Conservation (phyloP, 2,329 filamentous ascomycete genomes). For the Venturia pyrina region DNA sequence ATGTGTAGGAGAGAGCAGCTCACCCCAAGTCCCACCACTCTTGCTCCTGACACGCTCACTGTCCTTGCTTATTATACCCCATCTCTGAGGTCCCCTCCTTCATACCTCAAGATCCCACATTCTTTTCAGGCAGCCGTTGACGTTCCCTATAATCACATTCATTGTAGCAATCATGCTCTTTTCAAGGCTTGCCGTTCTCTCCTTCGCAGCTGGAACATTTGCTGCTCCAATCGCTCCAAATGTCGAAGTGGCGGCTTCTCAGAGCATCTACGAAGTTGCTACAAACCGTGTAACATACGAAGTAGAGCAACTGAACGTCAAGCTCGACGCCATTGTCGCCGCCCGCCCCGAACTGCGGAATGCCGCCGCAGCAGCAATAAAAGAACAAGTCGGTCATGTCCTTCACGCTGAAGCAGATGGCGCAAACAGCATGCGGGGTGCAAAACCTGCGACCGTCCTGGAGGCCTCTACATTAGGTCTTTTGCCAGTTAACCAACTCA, state of each 20-base stretch:
- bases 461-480: not conserved
- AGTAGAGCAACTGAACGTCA: not conserved
- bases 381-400: not conserved
- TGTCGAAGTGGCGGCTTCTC: not conserved
- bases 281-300: not conserved
- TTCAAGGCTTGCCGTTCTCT: not conserved
- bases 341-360: not conserved
- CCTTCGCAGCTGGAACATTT: not conserved
- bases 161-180: not conserved
- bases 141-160: not conserved
- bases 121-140: not conserved
- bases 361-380: not conserved
- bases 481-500: not conserved
- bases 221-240: slow-evolving; percentile 1
- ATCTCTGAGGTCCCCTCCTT: not conserved
- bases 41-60: no score
- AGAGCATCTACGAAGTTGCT: not conserved
- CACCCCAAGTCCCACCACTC: no score
- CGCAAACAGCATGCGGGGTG: not conserved
- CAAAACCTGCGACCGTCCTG: not conserved
- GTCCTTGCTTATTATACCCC: no score
- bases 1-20: not conserved
- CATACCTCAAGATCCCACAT: not conserved
- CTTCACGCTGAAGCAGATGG: not conserved
- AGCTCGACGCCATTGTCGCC: not conserved